Evolutionary conservation across 768 basidiomycete species (phyloP).

Genomic region (Leccinum sublutescens): DNA sequence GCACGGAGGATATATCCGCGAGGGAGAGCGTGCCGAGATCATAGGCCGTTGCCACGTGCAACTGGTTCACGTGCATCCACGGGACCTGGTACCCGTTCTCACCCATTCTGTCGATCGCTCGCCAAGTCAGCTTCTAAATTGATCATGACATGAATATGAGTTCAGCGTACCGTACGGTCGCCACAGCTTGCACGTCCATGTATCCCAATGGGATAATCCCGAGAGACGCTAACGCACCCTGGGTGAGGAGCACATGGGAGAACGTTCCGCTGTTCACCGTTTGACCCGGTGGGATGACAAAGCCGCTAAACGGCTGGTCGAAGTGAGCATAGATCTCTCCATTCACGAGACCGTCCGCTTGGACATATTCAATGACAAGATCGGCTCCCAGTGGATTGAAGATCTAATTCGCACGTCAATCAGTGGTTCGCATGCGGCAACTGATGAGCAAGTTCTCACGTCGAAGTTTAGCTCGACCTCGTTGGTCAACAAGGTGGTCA

Average conservation of each 20-base stretch:
- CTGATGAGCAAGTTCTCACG: conserved; percentile 33
- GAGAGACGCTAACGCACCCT: conserved; percentile 58
- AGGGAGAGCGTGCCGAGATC: conserved; percentile 15
- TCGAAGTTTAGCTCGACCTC: conserved; percentile 56
- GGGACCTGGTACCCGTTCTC: conserved; percentile 59
- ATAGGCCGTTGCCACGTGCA: conserved; percentile 52
- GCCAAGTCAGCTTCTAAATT: not conserved
- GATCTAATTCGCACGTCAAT: conserved; percentile 32
- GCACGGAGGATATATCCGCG: conserved; percentile 19
- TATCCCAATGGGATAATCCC: conserved; percentile 52
- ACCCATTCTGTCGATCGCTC: conserved; percentile 37
- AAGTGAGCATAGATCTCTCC: conserved; percentile 60
- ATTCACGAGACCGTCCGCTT: conserved; percentile 52
- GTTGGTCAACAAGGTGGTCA: conserved; percentile 48
- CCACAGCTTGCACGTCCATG: conserved; percentile 52
- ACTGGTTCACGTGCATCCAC: conserved; percentile 61
- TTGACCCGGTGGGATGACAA: conserved; percentile 54
- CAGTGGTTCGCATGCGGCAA: not conserved
- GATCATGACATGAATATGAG: not conserved
- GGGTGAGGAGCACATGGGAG: conserved; percentile 53
- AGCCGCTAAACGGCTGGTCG: conserved; percentile 50
- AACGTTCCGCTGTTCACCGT: conserved; percentile 63
- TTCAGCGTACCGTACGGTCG: conserved; percentile 39
- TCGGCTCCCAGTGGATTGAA: conserved; percentile 59
- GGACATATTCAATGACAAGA: conserved; percentile 55